Evolutionary conservation across 352 stramenopile genomes (phyloP).

Genomic region (Halophytophthora polymorphica): DNA sequence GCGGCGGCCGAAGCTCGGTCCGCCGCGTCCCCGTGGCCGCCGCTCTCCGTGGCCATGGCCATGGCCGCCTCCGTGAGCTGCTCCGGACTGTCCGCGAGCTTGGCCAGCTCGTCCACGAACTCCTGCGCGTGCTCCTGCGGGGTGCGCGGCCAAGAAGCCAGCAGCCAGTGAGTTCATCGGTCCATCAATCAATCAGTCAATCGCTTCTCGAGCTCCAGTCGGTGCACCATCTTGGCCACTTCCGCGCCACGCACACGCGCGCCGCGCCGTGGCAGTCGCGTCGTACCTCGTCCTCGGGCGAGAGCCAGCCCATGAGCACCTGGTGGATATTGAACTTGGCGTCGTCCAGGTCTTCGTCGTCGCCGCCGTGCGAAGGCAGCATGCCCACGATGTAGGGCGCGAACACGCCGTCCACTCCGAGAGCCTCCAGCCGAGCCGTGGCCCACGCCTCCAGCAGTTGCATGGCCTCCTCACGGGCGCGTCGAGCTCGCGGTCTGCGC

Average conservation of each 20-base stretch:
- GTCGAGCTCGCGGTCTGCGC: no score
- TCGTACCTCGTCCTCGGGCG: constrained; percentile 68
- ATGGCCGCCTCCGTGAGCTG: constrained; percentile 44
- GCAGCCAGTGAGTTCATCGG: no score
- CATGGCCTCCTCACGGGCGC: no score
- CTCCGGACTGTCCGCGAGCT: constrained; percentile 51
- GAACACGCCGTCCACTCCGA: constrained; percentile 82
- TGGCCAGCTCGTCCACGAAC: constrained; percentile 69
- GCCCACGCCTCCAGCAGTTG: constrained; percentile 67
- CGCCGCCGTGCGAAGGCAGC: constrained; percentile 33
- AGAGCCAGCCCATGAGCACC: constrained; percentile 83
- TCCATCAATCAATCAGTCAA: neutral
- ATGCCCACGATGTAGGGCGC: constrained; percentile 82
- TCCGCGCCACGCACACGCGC: no score
- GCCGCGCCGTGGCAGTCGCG: no score
- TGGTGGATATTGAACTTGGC: constrained; percentile 75
- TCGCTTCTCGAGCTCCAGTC: no score
- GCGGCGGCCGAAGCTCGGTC: constrained; percentile 13
- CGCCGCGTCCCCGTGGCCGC: constrained; percentile 21
- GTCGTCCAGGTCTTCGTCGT: constrained; percentile 49
- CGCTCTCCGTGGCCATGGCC: constrained; percentile 21
- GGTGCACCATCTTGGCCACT: no score
- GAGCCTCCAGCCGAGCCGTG: constrained; percentile 51
- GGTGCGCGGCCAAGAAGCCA: no score
- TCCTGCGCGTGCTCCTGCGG: constrained; percentile 50